Conservation (phyloP, 2,329 filamentous ascomycete species). For the Monosporascus sp. region DNA sequence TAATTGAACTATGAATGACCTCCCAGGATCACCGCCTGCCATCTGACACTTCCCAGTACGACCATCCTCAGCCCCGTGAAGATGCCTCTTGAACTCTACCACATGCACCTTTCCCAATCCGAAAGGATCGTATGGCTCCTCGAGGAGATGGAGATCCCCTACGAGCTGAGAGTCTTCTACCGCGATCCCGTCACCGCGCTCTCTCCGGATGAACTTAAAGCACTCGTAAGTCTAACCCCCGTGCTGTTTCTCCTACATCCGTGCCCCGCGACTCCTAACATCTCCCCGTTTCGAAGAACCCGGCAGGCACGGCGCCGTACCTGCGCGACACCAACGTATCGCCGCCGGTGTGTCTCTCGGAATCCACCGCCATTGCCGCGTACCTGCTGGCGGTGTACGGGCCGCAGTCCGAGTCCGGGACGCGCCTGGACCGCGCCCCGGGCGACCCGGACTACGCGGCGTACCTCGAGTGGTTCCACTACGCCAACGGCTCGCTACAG, state of each 20-base stretch:
- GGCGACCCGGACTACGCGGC: slow-evolving; percentile 2
- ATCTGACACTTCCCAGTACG: no score
- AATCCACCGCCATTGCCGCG: slow-evolving; percentile 1
- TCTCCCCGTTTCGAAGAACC: neutral
- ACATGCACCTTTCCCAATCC: slow-evolving; percentile 52
- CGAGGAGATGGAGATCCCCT: slow-evolving; percentile 55
- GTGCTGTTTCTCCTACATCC: neutral
- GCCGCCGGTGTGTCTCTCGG: slow-evolving; percentile 1
- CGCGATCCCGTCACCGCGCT: slow-evolving; percentile 3
- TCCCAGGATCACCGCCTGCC: no score
- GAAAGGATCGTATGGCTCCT: slow-evolving; percentile 60
- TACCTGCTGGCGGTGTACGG: slow-evolving; percentile 3
- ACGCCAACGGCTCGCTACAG: slow-evolving; percentile 5
- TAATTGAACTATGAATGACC: no score
- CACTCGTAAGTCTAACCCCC: slow-evolving; percentile 1
- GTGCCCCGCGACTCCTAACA: neutral
- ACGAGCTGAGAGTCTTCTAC: slow-evolving; percentile 24
- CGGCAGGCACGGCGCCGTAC: slow-evolving; percentile 5
- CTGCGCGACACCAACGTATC: slow-evolving; percentile 1
- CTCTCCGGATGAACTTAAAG: slow-evolving; percentile 4
- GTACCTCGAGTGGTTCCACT: slow-evolving; percentile 7
- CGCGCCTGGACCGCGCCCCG: slow-evolving; percentile 1
- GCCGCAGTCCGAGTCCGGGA: neutral
- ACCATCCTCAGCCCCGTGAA: neutral
- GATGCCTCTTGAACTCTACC: slow-evolving; percentile 34